Base-by-base conservation (phyloP, 495 filamentous ascomycete genomes). In the Tuber calosporum region DNA sequence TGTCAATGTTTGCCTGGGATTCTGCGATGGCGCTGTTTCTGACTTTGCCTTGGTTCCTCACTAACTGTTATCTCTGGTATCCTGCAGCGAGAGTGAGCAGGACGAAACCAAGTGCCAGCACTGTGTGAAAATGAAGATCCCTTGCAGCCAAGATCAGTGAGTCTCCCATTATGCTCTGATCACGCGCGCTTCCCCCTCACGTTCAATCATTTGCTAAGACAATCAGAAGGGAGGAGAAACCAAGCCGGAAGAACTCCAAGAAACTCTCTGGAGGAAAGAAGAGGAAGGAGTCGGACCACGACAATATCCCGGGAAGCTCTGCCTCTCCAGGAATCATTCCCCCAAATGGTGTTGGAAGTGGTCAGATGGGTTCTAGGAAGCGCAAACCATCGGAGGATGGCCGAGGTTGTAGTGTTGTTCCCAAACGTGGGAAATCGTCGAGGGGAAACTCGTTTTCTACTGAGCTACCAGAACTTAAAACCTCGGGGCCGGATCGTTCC, bases 31-130 rank as follows among this genome's bases (percentile, higher is more conserved):
- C 30, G 30, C 34, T 68, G 26, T 19, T 17, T 78, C 67, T 26
- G 22, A 19, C 38, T 37, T 15, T 19, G 53, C 48, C 53, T 37
- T 66, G 58, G 62, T 69, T 77, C 38, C 48, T 77, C 36, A 66
- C 77, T 79, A 69, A 79, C 69, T 36, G 48, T 13, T 66, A 69
- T 53, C 36, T 72, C 30, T 79, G 73, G 73, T 43, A 75, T 75
- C 68, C 66, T 69, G 26, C 62, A 72, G 72, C 71, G 69, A 77
- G 75, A 74, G 72, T 58, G 72, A 77, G 30, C 72, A 72, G 68
- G 79, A 77, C 70, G 79, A 81, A 73, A 70, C 79, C 53, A 78
- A 75, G 42, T 81, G 79, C 30, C 79, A 80, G 38, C 79, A 81
- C 70, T 81, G 79, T 34, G 70, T 68, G 45, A 81, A 81, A 69